Base-by-base conservation (phyloP, 2,329 filamentous ascomycete species). In the Verticillium isaacii region DNA sequence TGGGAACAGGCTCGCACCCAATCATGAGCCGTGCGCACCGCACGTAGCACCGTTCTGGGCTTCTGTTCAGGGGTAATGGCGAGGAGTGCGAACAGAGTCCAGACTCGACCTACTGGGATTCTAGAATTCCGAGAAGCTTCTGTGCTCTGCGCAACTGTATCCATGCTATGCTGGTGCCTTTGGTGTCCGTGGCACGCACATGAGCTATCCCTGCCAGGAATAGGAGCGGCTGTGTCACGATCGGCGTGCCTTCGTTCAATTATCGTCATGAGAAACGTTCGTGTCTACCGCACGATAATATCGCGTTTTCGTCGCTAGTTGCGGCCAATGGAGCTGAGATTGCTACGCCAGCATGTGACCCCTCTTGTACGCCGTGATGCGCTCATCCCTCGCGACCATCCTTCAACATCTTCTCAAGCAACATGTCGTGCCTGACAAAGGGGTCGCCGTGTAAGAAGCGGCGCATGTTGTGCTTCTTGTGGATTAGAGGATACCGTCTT, bases 261-360 rank as follows among this genome's bases (percentile, higher is more conserved):
- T 32, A 56, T 56, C 54, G 54, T 56, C 15, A 32, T 12, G 29
- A 9, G 9, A 56, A 17, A 29, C 17, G 32, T 19, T 59, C 32
- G 32, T 29, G 58, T 55, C 45, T 2, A 32, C 50, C 29, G 41
- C 29, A 59, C 58, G 58, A 59, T n/a, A 52, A 37, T 39, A 32
- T 32, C 41, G 58, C 32, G 32, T 59, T 59, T 59, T 59, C 58
- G 58, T 59, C 58, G 45, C 45, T 29, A 36, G 37, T 11, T n/a
- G n/a, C 32, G 45, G 32, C 32, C 58, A 55, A 54, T 59, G 32
- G n/a, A 52, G 9, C n/a, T 52, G 45, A 50, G 19, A 50, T n/a
- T 50, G 19, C 23, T 19, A 52, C 19, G 45, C 19, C 19, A 23
- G 19, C 45, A 52, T 25, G 45, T 52, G 45, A 52, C 19, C 45